Evolutionary conservation across 78 protist species (phyloP).

Genomic region (Dictyostelium discoideum): DNA sequence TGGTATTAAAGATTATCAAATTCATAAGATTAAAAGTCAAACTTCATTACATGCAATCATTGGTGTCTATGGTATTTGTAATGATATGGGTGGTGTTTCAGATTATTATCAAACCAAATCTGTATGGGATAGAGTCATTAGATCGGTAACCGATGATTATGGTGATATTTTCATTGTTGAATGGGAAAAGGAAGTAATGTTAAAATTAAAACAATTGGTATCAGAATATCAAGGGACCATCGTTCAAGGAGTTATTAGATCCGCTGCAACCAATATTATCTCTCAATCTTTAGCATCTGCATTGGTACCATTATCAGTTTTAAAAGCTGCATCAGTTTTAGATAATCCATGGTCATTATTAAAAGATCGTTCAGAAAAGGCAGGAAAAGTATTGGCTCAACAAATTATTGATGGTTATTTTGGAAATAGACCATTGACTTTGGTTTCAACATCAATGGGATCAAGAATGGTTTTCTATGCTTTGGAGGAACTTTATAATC

Average conservation of each 20-base stretch:
- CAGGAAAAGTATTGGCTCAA: slow-evolving; percentile 56
- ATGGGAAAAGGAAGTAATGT: slow-evolving; percentile 32
- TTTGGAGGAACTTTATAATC: slow-evolving; percentile 38
- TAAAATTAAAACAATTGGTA: slow-evolving; percentile 20
- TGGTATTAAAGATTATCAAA: slow-evolving; percentile 46
- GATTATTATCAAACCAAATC: background rate
- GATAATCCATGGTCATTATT: slow-evolving; percentile 74
- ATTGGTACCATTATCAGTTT: slow-evolving; percentile 41
- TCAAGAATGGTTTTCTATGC: slow-evolving; percentile 45
- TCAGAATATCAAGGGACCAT: slow-evolving; percentile 49
- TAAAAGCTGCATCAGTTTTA: slow-evolving; percentile 44
- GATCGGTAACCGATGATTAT: slow-evolving; percentile 49
- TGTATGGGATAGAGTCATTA: slow-evolving; percentile 10
- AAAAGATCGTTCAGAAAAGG: slow-evolving; percentile 77
- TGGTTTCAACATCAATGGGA: slow-evolving; percentile 63
- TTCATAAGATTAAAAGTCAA: slow-evolving; percentile 41
- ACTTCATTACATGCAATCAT: slow-evolving; percentile 66
- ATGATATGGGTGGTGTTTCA: background rate
- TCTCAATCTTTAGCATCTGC: slow-evolving; percentile 53
- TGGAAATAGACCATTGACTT: slow-evolving; percentile 69
- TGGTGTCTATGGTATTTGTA: slow-evolving; percentile 25
- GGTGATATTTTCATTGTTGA: slow-evolving; percentile 69
- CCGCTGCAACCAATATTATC: slow-evolving; percentile 71
- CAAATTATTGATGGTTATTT: slow-evolving; percentile 46
- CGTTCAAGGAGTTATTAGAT: slow-evolving; percentile 30